A percentile compares a stretch with the other conserved stretches of the same genome.
Conservation (phyloP, 2,329 filamentous ascomycete genomes). For the Pochonia chlamydosporia region DNA sequence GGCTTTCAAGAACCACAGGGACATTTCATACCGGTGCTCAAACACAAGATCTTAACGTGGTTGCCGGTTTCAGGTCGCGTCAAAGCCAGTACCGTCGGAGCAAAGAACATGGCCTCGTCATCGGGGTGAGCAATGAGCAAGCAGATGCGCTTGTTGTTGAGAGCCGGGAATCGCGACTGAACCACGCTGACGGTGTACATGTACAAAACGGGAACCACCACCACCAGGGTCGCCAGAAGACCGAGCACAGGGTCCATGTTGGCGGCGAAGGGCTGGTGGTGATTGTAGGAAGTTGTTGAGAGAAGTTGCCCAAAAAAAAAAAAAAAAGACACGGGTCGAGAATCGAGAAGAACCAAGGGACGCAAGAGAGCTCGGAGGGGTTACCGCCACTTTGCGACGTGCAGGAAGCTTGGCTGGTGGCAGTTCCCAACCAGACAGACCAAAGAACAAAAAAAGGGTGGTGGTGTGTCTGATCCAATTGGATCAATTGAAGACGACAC, state of each 20-base stretch:
- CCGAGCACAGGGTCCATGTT: conserved; percentile 8
- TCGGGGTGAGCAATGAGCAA: conserved; percentile 95
- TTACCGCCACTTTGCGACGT: not conserved
- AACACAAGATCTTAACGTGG: conserved; percentile 87
- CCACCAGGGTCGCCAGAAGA: conserved; percentile 7
- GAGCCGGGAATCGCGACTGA: conserved; percentile 52
- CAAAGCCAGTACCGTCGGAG: conserved; percentile 79
- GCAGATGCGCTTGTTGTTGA: conserved; percentile 80
- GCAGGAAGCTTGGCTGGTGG: not conserved
- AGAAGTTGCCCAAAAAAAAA: not conserved
- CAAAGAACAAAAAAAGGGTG: too few species aligned
- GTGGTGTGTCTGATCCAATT: too few species aligned
- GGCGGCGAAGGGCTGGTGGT: not conserved
- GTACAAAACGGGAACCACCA: conserved; percentile 44
- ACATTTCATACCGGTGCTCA: conserved; percentile 64
- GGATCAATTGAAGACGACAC: too few species aligned
- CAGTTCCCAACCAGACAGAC: too few species aligned
- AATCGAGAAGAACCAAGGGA: not conserved
- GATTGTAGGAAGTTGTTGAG: not conserved
- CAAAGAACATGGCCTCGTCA: conserved; percentile 99
- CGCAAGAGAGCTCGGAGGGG: not conserved
- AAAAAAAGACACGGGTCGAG: not conserved
- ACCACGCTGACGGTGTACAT: conserved; percentile 43
- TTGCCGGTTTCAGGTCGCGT: conserved; percentile 76
- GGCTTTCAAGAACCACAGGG: not conserved